Evolutionary conservation across 805 yeast species (phyloP), one percentile per base, ranked within the genome.

Genomic region (Maudiozyma saulgeensis): DNA sequence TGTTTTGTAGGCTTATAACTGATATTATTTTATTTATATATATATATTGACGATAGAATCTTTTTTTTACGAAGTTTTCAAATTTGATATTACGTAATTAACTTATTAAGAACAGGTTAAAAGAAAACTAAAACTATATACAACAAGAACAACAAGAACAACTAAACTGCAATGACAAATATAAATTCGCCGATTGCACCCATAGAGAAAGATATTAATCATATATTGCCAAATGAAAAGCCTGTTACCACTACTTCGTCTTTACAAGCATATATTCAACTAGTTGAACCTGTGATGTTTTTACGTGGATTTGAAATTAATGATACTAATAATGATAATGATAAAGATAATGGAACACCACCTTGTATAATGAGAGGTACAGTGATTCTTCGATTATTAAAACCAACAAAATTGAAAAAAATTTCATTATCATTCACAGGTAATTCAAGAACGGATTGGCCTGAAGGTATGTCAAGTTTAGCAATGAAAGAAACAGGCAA

Each of bases 401-500:
- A 87, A 57, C 81, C 90, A 0, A 73, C 82, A 26, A 84, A 80
- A 61, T 71, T 89, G 52, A 86, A 84, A 62, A 62, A 77, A 18
- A 77, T 89, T 12, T 61, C 67, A 5, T 69, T 89, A 47, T 69
- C 73, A 2, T 78, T 89, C 55, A 72, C 73, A 43, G 96, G 96
- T 1, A 58, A 63, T 1, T 76, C 84, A 37, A 74, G 83, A 54
- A 87, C 96, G 0, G 96, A 89, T 51, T 89, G 96, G 96, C 96
- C 96, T 2, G 96, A 91, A 61, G 97, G 97, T 1, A 88, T 90
- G 26, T 96, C 97, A 0, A 96, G 96, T 0, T 84, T 83, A 60
- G n/a, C 44, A 16, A 3, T 39, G 15, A 32, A 39, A 16, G 39
- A 43, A 18, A 39, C 38, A 9, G 38, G 15, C 6, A 78, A 26